A percentile compares a stretch with the other conserved stretches of the same genome.
phyloP scores from a whole-genome alignment of 208 protist species.

The Crithidia thermophila region DNA sequence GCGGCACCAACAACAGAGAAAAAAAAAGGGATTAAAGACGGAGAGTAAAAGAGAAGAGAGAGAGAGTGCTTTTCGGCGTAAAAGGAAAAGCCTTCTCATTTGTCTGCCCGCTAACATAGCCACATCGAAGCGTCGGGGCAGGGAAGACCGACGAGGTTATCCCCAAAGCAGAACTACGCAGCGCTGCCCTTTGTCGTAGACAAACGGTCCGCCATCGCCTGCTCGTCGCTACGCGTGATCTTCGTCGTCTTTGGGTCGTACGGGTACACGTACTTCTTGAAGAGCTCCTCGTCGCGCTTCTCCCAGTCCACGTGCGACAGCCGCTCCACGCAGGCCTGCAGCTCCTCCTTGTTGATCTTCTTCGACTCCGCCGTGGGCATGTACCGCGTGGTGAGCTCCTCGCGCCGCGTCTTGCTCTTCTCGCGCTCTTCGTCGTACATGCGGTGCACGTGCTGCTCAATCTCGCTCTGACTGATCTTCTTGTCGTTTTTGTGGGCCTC shows the following conservation, averaged over 20 bases:
- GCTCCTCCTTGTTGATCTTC: slow-evolving; percentile 69
- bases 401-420: slow-evolving; percentile 46
- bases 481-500: slow-evolving; percentile 68
- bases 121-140: background rate
- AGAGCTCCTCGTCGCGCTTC: slow-evolving; percentile 82
- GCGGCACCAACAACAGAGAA: slow-evolving; percentile 15
- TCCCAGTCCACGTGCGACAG: slow-evolving; percentile 80
- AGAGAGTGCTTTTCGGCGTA: background rate
- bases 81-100: background rate
- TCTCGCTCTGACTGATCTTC: slow-evolving; percentile 60
- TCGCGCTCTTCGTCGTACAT: slow-evolving; percentile 81
- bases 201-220: slow-evolving; percentile 77
- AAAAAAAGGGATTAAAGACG: slow-evolving; percentile 13
- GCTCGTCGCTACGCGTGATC: slow-evolving; percentile 56
- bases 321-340: slow-evolving; percentile 69
- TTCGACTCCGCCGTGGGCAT: slow-evolving; percentile 50
- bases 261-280: slow-evolving; percentile 88
- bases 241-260: slow-evolving; percentile 71
- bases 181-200: slow-evolving; percentile 55
- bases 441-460: slow-evolving; percentile 78
- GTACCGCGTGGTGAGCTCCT: slow-evolving; percentile 66
- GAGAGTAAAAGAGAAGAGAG: background rate
- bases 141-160: no score
- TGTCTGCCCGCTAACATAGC: background rate
- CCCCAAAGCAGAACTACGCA: background rate